Conservation (phyloP, 2,329 filamentous ascomycete species). For the Xylariaceae sp. region DNA sequence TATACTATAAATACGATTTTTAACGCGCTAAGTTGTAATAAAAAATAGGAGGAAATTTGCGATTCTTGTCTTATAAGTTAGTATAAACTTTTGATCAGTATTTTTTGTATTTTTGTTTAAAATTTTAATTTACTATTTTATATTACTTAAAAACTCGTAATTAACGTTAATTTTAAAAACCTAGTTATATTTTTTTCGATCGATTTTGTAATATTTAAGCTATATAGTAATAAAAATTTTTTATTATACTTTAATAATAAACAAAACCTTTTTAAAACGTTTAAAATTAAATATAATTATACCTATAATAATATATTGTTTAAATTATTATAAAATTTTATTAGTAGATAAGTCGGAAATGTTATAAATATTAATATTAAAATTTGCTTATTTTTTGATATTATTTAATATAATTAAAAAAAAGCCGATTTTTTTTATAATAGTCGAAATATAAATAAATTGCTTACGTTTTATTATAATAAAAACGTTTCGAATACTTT, state of each 20-base stretch:
- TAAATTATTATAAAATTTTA: not conserved
- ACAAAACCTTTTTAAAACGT: not conserved
- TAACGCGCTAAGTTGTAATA: not conserved
- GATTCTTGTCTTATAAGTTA: not conserved
- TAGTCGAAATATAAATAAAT: no score
- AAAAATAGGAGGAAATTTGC: not conserved
- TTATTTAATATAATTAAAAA: no score
- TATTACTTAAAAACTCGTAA: not conserved
- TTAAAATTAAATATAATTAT: not conserved
- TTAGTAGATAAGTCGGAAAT: conserved; percentile 5
- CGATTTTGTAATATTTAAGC: no score
- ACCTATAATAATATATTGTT: not conserved
- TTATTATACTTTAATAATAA: not conserved
- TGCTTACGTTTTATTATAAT: no score
- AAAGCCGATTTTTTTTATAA: no score
- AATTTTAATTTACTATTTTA: not conserved
- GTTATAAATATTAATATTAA: no score
- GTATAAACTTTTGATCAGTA: not conserved
- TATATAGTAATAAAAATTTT: no score
- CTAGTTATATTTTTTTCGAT: not conserved
- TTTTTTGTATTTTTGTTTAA: not conserved
- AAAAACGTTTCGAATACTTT: no score
- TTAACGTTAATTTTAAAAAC: not conserved
- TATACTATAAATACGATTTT: not conserved
- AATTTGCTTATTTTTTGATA: no score